These are phyloP conservation scores for Fraxinus latifolia DNA, from an alignment of 305 asterid species.

Conservation along the genomic window DNA sequence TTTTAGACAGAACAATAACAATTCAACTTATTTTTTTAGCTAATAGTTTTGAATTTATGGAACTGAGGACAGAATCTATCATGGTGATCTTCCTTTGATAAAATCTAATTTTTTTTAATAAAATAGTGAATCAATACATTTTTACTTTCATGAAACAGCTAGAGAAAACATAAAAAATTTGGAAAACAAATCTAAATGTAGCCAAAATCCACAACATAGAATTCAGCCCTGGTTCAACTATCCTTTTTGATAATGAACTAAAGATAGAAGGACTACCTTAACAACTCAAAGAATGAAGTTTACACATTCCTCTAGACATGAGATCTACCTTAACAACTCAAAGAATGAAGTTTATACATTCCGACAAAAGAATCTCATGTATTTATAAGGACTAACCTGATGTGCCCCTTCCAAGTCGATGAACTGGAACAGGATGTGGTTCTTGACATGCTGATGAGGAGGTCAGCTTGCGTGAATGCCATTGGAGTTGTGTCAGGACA, in stretches of 20 bases:
- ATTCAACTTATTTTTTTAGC: background rate
- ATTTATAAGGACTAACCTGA: constrained; percentile 55
- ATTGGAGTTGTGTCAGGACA: constrained; percentile 72
- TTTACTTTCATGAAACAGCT: constrained; percentile 6
- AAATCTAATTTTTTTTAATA: background rate
- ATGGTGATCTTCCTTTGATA: background rate
- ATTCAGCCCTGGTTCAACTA: background rate
- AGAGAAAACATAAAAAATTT: background rate
- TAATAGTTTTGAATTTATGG: constrained; percentile 6
- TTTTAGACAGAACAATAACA: background rate
- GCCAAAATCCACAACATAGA: constrained; percentile 1
- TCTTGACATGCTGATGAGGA: constrained; percentile 42
- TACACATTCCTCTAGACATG: no score
- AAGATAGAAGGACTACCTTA: background rate
- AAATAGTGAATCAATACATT: background rate
- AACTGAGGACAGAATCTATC: constrained; percentile 7
- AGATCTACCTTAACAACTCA: background rate
- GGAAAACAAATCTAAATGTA: background rate
- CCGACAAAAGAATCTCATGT: constrained; percentile 16
- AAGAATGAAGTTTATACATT: background rate
- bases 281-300: no score
- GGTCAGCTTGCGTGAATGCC: constrained; percentile 40
- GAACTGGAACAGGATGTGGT: constrained; percentile 81
- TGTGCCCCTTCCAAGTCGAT: constrained; percentile 97
- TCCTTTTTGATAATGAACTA: background rate